These are phyloP conservation scores for Penstemon barbatus DNA, from an alignment of 257 asterid species.

Conservation along the genomic window DNA sequence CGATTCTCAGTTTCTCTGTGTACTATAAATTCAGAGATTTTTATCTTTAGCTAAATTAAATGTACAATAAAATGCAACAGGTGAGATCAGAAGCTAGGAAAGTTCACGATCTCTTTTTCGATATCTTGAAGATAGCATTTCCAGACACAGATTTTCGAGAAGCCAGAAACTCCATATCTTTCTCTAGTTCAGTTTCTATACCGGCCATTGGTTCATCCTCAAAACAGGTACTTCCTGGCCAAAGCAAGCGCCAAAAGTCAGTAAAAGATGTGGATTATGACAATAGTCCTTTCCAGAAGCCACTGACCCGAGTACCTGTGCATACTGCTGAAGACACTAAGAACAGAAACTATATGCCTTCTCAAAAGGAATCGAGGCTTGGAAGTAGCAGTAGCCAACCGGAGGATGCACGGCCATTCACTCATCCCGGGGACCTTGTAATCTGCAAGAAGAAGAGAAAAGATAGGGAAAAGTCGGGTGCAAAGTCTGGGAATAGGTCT, in stretches of 20 bases:
- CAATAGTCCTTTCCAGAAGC: constrained; percentile 57
- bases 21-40: not conserved
- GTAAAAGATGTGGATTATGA: constrained; percentile 58
- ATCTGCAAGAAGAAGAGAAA: constrained; percentile 93
- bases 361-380: constrained; percentile 52
- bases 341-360: constrained; percentile 37
- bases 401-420: constrained; percentile 54
- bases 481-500: constrained; percentile 50
- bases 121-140: constrained; percentile 74
- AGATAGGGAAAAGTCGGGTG: constrained; percentile 71
- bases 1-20: too few species aligned
- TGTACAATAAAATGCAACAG: constrained; percentile 43
- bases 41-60: constrained; percentile 15
- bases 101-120: constrained; percentile 96
- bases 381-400: constrained; percentile 52
- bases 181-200: constrained; percentile 45
- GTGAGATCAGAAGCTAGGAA: constrained; percentile 89
- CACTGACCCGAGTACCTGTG: constrained; percentile 53
- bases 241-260: constrained; percentile 58
- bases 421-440: constrained; percentile 93
- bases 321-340: constrained; percentile 50
- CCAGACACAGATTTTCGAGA: constrained; percentile 85
- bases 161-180: constrained; percentile 67
- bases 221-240: constrained; percentile 50
- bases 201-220: constrained; percentile 59